These are phyloP conservation scores for Austropuccinia psidii DNA, from an alignment of 1,284 basidiomycete species.

Conservation along the genomic window DNA sequence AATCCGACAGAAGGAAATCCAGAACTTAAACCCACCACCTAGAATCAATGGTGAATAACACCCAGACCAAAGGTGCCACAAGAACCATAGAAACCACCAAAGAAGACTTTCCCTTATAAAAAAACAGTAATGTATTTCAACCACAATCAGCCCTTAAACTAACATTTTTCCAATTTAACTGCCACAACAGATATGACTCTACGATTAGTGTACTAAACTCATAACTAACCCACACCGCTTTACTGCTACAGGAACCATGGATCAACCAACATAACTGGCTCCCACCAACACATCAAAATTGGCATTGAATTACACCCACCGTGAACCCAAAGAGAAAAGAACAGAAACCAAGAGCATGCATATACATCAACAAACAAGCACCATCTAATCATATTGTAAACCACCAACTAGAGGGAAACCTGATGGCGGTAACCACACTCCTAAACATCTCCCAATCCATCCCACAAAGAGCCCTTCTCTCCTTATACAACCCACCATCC, in stretches of 20 bases:
- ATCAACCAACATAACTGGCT: background rate
- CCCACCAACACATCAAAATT: background rate
- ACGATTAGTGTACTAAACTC: background rate
- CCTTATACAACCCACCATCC: background rate
- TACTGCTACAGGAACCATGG: slow-evolving; percentile 6
- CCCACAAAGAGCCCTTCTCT: background rate
- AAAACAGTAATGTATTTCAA: too few relatives aligned
- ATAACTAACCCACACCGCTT: background rate
- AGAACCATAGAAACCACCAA: too few relatives aligned
- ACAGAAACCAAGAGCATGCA: background rate
- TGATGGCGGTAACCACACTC: too few relatives aligned
- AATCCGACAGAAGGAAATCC: too few relatives aligned
- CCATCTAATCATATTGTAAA: background rate
- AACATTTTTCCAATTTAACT: too few relatives aligned
- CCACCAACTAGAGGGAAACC: background rate
- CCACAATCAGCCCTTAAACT: too few relatives aligned
- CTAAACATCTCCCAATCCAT: too few relatives aligned
- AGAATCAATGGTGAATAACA: too few relatives aligned
- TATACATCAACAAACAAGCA: background rate
- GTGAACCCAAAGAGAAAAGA: background rate
- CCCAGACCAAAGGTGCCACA: too few relatives aligned
- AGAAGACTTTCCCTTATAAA: too few relatives aligned
- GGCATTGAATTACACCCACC: background rate
- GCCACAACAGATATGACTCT: slow-evolving; percentile 7
- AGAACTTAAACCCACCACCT: too few relatives aligned